These are phyloP conservation scores for Prunella vulgaris DNA, from an alignment of 257 asterid species.

Conservation along the genomic window DNA sequence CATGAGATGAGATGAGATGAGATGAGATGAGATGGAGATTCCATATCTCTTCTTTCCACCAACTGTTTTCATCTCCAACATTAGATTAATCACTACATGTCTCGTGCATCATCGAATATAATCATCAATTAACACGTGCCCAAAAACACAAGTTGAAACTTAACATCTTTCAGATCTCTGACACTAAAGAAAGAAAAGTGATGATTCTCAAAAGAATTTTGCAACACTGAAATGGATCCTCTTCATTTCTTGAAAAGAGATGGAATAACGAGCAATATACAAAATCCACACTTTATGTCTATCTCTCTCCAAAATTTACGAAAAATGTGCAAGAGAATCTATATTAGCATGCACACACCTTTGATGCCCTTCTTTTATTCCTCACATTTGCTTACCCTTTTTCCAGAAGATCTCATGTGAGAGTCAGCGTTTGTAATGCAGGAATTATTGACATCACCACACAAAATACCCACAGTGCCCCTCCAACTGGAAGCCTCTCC, in stretches of 20 bases:
- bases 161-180: not conserved
- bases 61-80: not conserved
- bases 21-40: not conserved
- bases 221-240: not conserved
- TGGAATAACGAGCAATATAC: too few relatives aligned
- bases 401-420: not conserved
- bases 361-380: not conserved
- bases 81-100: not conserved
- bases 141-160: not conserved
- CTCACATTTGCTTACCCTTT: not conserved
- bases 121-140: not conserved
- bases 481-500: constrained; percentile 14
- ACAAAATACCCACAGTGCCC: constrained; percentile 15
- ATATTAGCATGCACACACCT: not conserved
- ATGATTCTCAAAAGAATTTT: not conserved
- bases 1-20: not conserved
- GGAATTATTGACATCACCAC: not conserved
- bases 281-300: too few relatives aligned
- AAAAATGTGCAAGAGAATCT: too few relatives aligned
- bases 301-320: too few relatives aligned
- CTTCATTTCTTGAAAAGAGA: too few relatives aligned
- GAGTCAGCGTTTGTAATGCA: constrained; percentile 1
- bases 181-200: not conserved
- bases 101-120: not conserved
- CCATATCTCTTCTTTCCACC: not conserved